These are phyloP conservation scores for Amaranthus tricolor DNA, from an alignment of 179 eudicot genomes.

Conservation along the genomic window DNA sequence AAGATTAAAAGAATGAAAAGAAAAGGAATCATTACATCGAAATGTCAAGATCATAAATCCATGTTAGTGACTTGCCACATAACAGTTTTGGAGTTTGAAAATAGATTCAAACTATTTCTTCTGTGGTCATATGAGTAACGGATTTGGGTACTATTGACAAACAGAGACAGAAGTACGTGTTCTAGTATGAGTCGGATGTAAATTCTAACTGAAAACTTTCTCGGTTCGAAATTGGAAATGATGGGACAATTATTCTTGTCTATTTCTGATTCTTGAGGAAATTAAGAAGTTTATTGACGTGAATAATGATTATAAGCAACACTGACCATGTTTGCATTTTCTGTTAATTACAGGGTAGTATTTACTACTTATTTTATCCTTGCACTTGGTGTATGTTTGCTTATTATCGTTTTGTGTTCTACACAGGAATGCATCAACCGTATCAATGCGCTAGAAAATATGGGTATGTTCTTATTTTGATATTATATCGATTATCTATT, in stretches of 20 bases:
- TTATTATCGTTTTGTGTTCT: conserved; percentile 12
- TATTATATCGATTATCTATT: neutral
- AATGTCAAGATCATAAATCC: neutral
- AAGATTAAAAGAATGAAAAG: neutral
- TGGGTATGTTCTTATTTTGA: conserved; percentile 52
- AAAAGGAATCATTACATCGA: neutral
- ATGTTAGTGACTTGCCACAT: neutral
- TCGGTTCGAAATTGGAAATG: neutral
- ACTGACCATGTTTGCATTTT: neutral
- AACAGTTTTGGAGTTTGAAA: neutral
- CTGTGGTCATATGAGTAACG: neutral
- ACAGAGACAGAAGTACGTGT: neutral
- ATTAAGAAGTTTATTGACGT: neutral
- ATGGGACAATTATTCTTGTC: neutral
- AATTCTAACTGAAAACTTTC: neutral
- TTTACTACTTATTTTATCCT: neutral
- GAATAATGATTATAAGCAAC: neutral
- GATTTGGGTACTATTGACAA: neutral
- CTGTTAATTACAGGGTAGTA: neutral
- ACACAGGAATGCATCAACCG: conserved; percentile 91
- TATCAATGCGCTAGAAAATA: conserved; percentile 64
- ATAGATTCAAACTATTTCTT: neutral
- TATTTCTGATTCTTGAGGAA: neutral
- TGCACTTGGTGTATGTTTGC: conserved; percentile 9
- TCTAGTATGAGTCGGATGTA: neutral